Conservation (phyloP, 768 basidiomycete species). For the Lactarius hengduanensis region DNA sequence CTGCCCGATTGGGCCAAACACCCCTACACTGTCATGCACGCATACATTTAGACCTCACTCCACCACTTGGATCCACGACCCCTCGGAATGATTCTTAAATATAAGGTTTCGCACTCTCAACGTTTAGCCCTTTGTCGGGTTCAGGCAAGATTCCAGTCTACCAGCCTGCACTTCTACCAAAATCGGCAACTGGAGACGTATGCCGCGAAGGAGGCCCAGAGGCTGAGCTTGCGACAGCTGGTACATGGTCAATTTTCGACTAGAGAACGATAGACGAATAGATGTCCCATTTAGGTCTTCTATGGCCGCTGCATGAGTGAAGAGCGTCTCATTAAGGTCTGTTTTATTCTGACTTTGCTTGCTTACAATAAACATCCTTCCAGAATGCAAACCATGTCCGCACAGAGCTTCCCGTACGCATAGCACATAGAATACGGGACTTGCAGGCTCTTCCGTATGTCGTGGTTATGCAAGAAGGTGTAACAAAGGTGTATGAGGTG, state of each 20-base stretch:
- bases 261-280: constrained; percentile 1
- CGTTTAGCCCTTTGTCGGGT: not conserved
- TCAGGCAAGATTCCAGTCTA: constrained; percentile 26
- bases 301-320: constrained; percentile 82
- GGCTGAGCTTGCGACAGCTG: constrained; percentile 75
- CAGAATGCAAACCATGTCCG: constrained; percentile 91
- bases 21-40: not conserved
- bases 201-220: constrained; percentile 69
- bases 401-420: constrained; percentile 82
- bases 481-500: constrained; percentile 83
- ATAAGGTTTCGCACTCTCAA: not conserved
- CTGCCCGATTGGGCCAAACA: not conserved
- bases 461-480: constrained; percentile 81
- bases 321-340: constrained; percentile 72
- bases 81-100: not conserved
- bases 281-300: constrained; percentile 55
- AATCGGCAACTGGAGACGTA: constrained; percentile 80
- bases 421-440: constrained; percentile 84
- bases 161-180: constrained; percentile 60
- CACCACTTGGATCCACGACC: not conserved
- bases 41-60: not conserved
- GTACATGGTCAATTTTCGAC: constrained; percentile 42
- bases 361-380: not conserved
- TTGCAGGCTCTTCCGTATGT: constrained; percentile 83
- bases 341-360: constrained; percentile 21